Evolutionary conservation across 768 basidiomycete species (phyloP).

Genomic region (Zangia roseola): DNA sequence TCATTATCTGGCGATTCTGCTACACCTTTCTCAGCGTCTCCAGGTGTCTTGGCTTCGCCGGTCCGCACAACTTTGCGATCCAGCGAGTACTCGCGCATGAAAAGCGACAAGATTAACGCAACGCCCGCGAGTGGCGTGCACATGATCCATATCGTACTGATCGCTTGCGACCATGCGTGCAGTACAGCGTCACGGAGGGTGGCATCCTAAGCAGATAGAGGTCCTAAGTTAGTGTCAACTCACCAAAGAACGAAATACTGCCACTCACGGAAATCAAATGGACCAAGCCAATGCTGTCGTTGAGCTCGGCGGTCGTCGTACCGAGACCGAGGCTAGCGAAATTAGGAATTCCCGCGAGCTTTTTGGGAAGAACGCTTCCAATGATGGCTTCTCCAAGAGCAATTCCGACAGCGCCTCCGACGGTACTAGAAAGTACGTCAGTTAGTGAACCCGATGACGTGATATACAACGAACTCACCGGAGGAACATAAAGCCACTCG

Average conservation of each 20-base stretch:
- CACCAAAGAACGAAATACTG: not conserved
- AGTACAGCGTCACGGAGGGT: conserved; percentile 48
- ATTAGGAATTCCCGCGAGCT: conserved; percentile 35
- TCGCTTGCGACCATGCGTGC: conserved; percentile 64
- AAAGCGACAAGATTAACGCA: conserved; percentile 50
- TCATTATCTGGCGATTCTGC: no score
- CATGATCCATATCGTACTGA: conserved; percentile 64
- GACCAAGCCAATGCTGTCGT: conserved; percentile 44
- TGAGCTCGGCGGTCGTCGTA: conserved; percentile 43
- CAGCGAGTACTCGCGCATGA: conserved; percentile 61
- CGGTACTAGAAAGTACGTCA: conserved; percentile 40
- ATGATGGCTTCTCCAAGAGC: conserved; percentile 73
- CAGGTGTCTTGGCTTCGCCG: conserved; percentile 22
- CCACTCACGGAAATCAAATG: conserved; percentile 29
- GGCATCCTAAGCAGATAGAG: conserved; percentile 46
- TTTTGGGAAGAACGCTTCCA: conserved; percentile 45
- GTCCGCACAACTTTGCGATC: conserved; percentile 48
- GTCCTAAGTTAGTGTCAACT: not conserved
- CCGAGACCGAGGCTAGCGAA: conserved; percentile 29
- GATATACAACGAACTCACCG: conserved; percentile 39
- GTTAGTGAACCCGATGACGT: not conserved
- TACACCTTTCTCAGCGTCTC: conserved; percentile 32
- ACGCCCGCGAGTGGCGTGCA: conserved; percentile 56
- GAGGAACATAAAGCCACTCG: conserved; percentile 67
- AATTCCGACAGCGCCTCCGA: conserved; percentile 79